phyloP scores from a whole-genome alignment of 257 asterid species.

The Vinca minor region DNA sequence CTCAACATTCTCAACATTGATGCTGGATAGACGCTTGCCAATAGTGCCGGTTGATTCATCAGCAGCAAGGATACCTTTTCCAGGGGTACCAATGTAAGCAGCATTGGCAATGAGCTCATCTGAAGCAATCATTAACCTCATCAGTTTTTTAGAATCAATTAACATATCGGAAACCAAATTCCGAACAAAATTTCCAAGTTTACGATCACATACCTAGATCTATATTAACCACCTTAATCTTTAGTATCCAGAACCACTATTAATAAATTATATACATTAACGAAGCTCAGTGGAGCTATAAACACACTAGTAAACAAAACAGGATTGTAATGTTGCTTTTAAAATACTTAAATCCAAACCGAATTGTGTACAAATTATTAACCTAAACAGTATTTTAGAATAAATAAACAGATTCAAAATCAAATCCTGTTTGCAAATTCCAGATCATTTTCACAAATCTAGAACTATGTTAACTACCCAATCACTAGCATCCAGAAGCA shows the following conservation, averaged over 20 bases:
- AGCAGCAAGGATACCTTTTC: slow-evolving; percentile 96
- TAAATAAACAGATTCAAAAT: too few relatives aligned
- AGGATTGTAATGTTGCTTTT: too few relatives aligned
- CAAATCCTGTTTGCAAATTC: too few relatives aligned
- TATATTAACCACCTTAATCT: background rate
- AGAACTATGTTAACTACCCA: too few relatives aligned
- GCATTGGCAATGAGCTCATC: slow-evolving; percentile 93
- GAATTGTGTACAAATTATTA: too few relatives aligned
- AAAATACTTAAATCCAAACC: too few relatives aligned
- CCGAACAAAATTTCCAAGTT: too few relatives aligned
- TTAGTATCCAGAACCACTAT: background rate
- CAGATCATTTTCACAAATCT: too few relatives aligned
- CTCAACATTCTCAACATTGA: slow-evolving; percentile 77
- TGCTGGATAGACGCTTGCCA: slow-evolving; percentile 81
- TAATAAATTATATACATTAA: background rate
- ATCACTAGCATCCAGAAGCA: too few relatives aligned
- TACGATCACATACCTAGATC: background rate
- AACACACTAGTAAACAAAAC: background rate
- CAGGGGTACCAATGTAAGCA: slow-evolving; percentile 74
- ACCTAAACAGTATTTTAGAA: too few relatives aligned
- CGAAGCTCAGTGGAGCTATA: too few relatives aligned
- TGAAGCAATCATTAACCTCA: slow-evolving; percentile 18
- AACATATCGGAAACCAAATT: background rate
- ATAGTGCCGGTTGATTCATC: slow-evolving; percentile 93
- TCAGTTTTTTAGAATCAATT: background rate